phyloP scores from a whole-genome alignment of 495 filamentous ascomycete genomes.

The Podospora pseudopauciseta region DNA sequence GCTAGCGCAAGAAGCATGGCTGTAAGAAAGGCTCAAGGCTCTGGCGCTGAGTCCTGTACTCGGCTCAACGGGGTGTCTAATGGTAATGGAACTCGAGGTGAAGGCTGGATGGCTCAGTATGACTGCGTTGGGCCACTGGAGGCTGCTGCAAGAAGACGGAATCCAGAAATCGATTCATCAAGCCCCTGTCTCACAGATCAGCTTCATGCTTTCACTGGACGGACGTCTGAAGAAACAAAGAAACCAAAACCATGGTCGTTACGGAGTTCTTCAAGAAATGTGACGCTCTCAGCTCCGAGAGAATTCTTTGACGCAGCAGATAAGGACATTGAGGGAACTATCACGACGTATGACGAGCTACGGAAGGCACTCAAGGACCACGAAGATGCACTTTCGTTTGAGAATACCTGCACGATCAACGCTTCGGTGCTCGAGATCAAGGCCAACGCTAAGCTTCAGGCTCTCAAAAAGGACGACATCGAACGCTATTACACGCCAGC shows the following conservation, averaged over 20 bases:
- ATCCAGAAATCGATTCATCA: background rate
- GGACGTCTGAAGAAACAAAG: background rate
- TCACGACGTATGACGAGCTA: conserved; percentile 12
- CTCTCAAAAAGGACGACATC: conserved; percentile 33
- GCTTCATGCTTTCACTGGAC: background rate
- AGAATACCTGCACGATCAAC: conserved; percentile 18
- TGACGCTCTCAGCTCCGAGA: background rate
- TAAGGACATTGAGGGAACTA: background rate
- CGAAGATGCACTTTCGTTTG: conserved; percentile 27
- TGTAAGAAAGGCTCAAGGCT: background rate
- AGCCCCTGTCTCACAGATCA: background rate
- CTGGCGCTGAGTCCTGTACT: background rate
- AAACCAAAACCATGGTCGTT: background rate
- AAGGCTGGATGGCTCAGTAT: background rate
- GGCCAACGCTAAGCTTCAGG: conserved; percentile 37
- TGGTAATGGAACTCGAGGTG: background rate
- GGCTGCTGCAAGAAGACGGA: background rate
- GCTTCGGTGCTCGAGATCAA: conserved; percentile 20
- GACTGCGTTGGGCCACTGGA: background rate
- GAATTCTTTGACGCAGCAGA: background rate
- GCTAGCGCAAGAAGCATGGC: background rate
- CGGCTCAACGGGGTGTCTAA: background rate
- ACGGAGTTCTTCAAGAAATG: background rate
- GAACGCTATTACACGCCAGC: conserved; percentile 23
- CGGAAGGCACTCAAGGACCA: conserved; percentile 12